Evolutionary conservation across 208 protist species (phyloP).

Genomic region (Acanthamoeba polyphaga): DNA sequence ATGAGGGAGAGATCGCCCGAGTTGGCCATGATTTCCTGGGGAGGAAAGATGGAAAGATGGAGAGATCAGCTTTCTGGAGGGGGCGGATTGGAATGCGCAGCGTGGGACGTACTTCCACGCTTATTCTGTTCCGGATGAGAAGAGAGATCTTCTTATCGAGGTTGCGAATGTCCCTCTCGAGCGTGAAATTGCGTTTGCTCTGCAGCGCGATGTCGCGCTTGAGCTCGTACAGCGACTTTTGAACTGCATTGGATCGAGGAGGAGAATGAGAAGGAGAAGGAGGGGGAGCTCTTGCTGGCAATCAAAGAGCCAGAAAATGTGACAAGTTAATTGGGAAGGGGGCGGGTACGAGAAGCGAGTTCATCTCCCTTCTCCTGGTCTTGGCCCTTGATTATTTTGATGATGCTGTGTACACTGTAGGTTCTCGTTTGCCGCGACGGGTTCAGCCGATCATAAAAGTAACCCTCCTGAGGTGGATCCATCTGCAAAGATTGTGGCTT

Average conservation of each 20-base stretch:
- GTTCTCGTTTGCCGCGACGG: constrained; percentile 6
- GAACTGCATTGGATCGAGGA: constrained; percentile 58
- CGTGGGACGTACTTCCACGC: constrained; percentile 6
- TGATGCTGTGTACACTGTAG: constrained; percentile 57
- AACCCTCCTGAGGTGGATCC: background rate
- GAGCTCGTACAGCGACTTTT: constrained; percentile 82
- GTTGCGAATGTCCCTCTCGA: constrained; percentile 72
- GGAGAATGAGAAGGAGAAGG: background rate
- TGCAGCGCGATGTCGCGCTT: constrained; percentile 83
- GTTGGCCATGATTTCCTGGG: constrained; percentile 76
- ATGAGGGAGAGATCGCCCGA: constrained; percentile 78
- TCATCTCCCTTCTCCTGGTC: constrained; percentile 70
- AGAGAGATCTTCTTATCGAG: constrained; percentile 68
- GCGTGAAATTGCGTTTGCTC: constrained; percentile 84
- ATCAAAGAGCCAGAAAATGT: background rate
- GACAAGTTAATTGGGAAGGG: background rate
- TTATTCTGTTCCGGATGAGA: constrained; percentile 54
- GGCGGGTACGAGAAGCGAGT: constrained; percentile 12
- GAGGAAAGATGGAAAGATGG: background rate
- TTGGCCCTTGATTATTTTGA: constrained; percentile 66
- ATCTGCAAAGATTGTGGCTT: background rate
- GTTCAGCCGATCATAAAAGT: background rate
- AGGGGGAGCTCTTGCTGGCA: background rate
- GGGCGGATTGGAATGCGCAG: too few species aligned
- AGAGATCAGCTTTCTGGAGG: background rate